These are phyloP conservation scores for Ogataea pignaliae DNA, from an alignment of 805 yeast genomes.

Conservation along the genomic window DNA sequence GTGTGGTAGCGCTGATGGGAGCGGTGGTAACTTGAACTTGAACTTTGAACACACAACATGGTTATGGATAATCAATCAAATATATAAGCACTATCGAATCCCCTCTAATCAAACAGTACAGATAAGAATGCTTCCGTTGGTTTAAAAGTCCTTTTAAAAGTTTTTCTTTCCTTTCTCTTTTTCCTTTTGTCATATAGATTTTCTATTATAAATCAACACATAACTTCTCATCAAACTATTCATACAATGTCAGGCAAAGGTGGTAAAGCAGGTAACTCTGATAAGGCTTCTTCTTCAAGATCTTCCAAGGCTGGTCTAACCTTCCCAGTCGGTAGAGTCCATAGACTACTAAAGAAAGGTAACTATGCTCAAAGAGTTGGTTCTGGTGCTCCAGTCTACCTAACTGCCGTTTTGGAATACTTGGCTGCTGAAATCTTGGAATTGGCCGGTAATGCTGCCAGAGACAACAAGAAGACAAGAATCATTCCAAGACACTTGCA, in stretches of 20 bases:
- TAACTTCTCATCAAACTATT: not conserved
- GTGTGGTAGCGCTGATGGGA: too few relatives aligned
- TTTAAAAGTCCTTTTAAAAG: not conserved
- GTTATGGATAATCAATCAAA: too few relatives aligned
- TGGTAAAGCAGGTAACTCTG: constrained; percentile 92
- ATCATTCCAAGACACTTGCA: constrained; percentile 98
- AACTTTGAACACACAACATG: too few relatives aligned
- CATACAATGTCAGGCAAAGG: constrained; percentile 61
- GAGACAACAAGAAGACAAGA: constrained; percentile 98
- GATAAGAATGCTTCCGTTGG: not conserved
- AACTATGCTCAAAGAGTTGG: constrained; percentile 98
- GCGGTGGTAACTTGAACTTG: too few relatives aligned
- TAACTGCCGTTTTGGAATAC: constrained; percentile 95
- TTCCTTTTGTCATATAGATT: not conserved
- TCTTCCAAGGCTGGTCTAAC: constrained; percentile 98
- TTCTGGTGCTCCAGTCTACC: constrained; percentile 98
- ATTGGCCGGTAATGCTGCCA: constrained; percentile 98
- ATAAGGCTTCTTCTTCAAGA: constrained; percentile 96
- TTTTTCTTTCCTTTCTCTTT: not conserved
- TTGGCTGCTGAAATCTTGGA: constrained; percentile 97
- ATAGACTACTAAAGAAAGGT: constrained; percentile 93
- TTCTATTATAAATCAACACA: constrained; percentile 3
- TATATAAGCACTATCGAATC: too few relatives aligned
- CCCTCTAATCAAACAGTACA: too few relatives aligned
- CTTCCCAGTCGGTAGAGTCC: constrained; percentile 99